Evolutionary conservation across 495 filamentous ascomycete species (phyloP).

Genomic region (Aspergillus asperescens): DNA sequence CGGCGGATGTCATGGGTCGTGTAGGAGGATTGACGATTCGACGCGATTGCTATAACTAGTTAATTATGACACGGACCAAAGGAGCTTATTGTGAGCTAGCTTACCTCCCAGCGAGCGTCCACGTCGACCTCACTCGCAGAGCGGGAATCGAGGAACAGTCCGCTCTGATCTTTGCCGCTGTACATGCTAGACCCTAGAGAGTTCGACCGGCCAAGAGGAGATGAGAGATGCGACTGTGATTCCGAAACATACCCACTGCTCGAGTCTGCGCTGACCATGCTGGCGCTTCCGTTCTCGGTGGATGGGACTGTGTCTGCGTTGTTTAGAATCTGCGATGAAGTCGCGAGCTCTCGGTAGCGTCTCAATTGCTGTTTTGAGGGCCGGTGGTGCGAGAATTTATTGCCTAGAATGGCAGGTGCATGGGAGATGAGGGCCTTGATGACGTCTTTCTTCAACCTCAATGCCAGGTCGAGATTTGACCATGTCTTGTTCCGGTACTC

Average conservation of each 20-base stretch:
- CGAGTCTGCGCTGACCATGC: slow-evolving; percentile 36
- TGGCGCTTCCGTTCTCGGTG: slow-evolving; percentile 23
- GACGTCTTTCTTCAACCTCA: slow-evolving; percentile 88
- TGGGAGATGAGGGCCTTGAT: slow-evolving; percentile 92
- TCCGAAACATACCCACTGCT: slow-evolving; percentile 35
- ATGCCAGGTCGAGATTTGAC: slow-evolving; percentile 92
- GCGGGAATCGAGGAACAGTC: slow-evolving; percentile 27
- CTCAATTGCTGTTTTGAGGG: slow-evolving; percentile 72
- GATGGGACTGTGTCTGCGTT: slow-evolving; percentile 40
- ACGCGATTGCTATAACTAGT: slow-evolving; percentile 34
- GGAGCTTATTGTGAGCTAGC: background rate
- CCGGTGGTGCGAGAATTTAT: slow-evolving; percentile 88
- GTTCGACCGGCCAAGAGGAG: slow-evolving; percentile 35
- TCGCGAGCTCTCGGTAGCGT: slow-evolving; percentile 73
- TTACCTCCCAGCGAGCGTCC: slow-evolving; percentile 38
- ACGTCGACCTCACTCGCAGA: slow-evolving; percentile 39
- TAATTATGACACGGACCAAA: slow-evolving; percentile 1
- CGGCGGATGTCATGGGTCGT: slow-evolving; percentile 36
- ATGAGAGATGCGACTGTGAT: slow-evolving; percentile 36
- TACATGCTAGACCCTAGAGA: slow-evolving; percentile 36
- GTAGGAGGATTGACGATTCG: slow-evolving; percentile 33
- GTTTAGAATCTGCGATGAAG: slow-evolving; percentile 42
- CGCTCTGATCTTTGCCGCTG: slow-evolving; percentile 21
- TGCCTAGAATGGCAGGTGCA: slow-evolving; percentile 91
- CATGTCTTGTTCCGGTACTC: slow-evolving; percentile 98